Base-by-base conservation (phyloP, 345 rosid genomes). In the Mercurialis annua region DNA sequence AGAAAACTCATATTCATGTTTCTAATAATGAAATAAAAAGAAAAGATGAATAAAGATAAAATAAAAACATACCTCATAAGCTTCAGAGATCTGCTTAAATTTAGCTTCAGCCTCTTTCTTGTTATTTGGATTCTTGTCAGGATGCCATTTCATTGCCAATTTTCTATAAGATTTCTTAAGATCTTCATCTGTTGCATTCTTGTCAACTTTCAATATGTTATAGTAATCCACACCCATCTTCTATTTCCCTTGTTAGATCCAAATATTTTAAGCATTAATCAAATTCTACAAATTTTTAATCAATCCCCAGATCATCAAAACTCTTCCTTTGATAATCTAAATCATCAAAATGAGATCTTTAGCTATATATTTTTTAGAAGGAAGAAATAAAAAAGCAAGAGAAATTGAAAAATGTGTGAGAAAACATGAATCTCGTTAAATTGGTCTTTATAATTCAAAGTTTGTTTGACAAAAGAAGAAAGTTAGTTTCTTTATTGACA, bases 111-210 rank as follows among this genome's bases (percentile, higher is more conserved):
- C 98, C 77, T 90, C 96, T 16, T 77, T 84, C 72, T 92, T 92
- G 80, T 79, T 29, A 75, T 66, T 78, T 29, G 92, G 98, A 76
- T 90, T 90, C 85, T 92, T 92, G 65, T 90, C 97, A 64, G 98
- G 98, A 68, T 92, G 98, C 96, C 98, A 92, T 81, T 88, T 88
- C 97, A 88, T 92, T 52, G 96, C 98, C 78, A 92, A 64, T 83
- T n/a, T 88, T 71, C 92, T 74, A 62, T 92, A 90, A 10, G 98
- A 77, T 78, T 84, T 92, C 86, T 92, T 92, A 14, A 92, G 78
- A 78, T 92, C 97, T 40, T 90, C 98, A 1, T 92, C 97, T n/a
- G 96, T 78, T 30, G 96, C 97, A 72, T 73, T 85, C 74, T 64
- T 84, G 66, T 87, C 36, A 69, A 90, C 97, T 78, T 85, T 88